Percentiles rank a stretch among this genome's conserved stretches.
These are phyloP conservation scores for Fusarium avenaceum DNA, from an alignment of 2,329 filamentous ascomycete genomes.

Conservation along the genomic window DNA sequence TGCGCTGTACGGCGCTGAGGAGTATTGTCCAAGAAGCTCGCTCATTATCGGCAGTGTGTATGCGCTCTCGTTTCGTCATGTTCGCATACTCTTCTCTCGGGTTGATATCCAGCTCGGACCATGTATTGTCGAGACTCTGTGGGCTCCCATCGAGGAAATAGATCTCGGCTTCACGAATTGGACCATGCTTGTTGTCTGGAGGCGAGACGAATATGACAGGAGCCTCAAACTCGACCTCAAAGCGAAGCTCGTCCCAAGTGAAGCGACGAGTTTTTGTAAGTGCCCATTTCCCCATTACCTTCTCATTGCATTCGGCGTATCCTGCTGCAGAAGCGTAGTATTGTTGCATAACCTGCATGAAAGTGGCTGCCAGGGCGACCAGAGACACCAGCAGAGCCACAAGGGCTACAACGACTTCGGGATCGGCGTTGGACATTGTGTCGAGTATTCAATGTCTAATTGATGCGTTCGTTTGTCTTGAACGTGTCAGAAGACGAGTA, in stretches of 20 bases:
- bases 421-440: slow-evolving; percentile 40
- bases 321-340: slow-evolving; percentile 65
- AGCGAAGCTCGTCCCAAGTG: slow-evolving; percentile 60
- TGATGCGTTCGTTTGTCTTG: slow-evolving; percentile 15
- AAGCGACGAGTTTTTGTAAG: slow-evolving; percentile 58
- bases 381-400: slow-evolving; percentile 63
- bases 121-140: slow-evolving; percentile 54
- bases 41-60: slow-evolving; percentile 70
- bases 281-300: slow-evolving; percentile 64
- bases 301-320: slow-evolving; percentile 62
- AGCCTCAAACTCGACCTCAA: slow-evolving; percentile 63
- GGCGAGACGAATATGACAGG: slow-evolving; percentile 66
- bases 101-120: slow-evolving; percentile 53
- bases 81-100: slow-evolving; percentile 46
- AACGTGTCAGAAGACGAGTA: background rate
- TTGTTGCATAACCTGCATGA: slow-evolving; percentile 64
- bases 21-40: slow-evolving; percentile 67
- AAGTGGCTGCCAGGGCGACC: slow-evolving; percentile 60
- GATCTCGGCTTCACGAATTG: slow-evolving; percentile 51
- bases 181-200: slow-evolving; percentile 57
- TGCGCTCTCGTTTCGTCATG: slow-evolving; percentile 50
- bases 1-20: slow-evolving; percentile 63
- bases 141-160: slow-evolving; percentile 57
- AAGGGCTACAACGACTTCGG: slow-evolving; percentile 57
- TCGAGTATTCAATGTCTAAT: background rate